These are phyloP conservation scores for Fraxinus nigra DNA, from an alignment of 305 asterid species.

Conservation along the genomic window DNA sequence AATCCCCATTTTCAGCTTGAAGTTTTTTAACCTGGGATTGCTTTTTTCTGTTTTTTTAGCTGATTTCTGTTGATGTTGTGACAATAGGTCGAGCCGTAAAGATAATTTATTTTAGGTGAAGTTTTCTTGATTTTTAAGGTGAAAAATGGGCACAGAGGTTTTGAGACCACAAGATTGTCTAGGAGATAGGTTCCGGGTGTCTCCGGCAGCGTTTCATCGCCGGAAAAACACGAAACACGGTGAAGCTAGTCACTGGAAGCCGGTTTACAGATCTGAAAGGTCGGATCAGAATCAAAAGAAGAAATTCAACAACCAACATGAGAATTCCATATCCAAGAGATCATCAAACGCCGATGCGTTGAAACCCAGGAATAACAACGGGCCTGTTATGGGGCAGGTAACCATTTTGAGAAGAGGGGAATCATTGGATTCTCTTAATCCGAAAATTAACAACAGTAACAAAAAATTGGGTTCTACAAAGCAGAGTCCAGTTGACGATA, in stretches of 20 bases:
- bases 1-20: background rate
- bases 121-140: background rate
- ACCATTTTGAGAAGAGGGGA: slow-evolving; percentile 49
- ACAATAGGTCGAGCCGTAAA: background rate
- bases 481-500: slow-evolving; percentile 4
- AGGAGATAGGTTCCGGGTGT: slow-evolving; percentile 23
- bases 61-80: background rate
- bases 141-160: slow-evolving; percentile 45
- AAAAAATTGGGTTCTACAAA: background rate
- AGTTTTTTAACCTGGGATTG: background rate
- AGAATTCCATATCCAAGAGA: slow-evolving; percentile 6
- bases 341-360: slow-evolving; percentile 19
- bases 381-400: slow-evolving; percentile 33
- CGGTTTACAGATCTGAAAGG: background rate
- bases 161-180: slow-evolving; percentile 42
- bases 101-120: background rate
- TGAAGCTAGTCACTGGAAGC: slow-evolving; percentile 17
- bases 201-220: slow-evolving; percentile 26
- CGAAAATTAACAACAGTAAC: slow-evolving; percentile 15
- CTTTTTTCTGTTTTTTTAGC: background rate
- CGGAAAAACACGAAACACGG: slow-evolving; percentile 31
- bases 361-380: background rate
- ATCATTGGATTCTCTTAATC: slow-evolving; percentile 40
- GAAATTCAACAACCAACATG: background rate
- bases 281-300: slow-evolving; percentile 34